These are phyloP conservation scores for Lobosporangium transversale DNA, from an alignment of 192 early-diverging fungal species.

Conservation along the genomic window DNA sequence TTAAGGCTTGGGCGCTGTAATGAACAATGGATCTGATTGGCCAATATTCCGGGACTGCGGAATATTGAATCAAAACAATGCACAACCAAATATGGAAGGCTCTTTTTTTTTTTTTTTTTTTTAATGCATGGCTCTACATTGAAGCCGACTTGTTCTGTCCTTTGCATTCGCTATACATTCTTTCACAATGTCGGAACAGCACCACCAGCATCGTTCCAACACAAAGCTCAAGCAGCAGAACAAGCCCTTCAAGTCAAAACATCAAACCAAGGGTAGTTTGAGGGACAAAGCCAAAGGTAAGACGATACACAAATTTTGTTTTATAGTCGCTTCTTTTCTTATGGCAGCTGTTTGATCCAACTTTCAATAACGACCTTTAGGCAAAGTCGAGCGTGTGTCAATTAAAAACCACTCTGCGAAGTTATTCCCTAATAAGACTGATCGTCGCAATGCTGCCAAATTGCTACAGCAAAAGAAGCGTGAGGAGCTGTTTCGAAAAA, in stretches of 20 bases:
- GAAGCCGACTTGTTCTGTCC: conserved; percentile 18
- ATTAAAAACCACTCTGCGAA: conserved; percentile 67
- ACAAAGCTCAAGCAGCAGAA: conserved; percentile 89
- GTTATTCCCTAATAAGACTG: conserved; percentile 65
- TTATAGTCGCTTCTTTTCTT: not conserved
- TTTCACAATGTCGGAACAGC: conserved; percentile 43
- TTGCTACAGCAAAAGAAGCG: conserved; percentile 86
- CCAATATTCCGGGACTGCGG: not conserved
- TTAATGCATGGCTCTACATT: not conserved
- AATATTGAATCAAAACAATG: conserved; percentile 3
- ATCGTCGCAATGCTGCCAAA: conserved; percentile 85
- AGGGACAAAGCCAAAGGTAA: conserved; percentile 84
- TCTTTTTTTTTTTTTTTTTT: not conserved
- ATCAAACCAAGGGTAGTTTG: conserved; percentile 82
- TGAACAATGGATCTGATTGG: no score
- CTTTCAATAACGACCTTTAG: no score
- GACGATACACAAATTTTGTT: not conserved
- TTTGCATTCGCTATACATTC: conserved; percentile 10
- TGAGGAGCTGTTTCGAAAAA: conserved; percentile 70
- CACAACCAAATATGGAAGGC: not conserved
- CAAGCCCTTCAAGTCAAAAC: conserved; percentile 97
- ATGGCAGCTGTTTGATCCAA: no score
- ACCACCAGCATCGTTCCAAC: conserved; percentile 51
- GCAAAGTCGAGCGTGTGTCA: conserved; percentile 71
- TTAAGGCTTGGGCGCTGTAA: no score